Evolutionary conservation across 306 rosid species (phyloP).

Genomic region (Nissolia schottii): DNA sequence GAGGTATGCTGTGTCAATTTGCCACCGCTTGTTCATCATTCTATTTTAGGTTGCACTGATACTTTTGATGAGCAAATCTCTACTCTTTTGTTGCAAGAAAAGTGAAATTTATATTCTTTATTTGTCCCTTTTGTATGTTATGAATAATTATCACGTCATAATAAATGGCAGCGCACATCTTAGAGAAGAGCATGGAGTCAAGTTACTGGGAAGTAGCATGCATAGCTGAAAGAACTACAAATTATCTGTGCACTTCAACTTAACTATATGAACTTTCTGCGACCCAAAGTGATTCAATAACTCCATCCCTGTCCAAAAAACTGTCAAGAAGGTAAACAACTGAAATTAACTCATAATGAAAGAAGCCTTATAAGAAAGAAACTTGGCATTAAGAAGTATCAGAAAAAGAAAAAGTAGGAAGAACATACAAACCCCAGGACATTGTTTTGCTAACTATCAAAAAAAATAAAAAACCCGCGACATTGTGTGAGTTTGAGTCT

Average conservation of each 20-base stretch:
- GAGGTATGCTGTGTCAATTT: constrained; percentile 18
- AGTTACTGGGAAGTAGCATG: too few relatives aligned
- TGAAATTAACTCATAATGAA: neutral
- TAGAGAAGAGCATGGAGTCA: too few relatives aligned
- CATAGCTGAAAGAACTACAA: too few relatives aligned
- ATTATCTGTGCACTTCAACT: too few relatives aligned
- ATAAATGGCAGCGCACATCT: too few relatives aligned
- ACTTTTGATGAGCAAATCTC: neutral
- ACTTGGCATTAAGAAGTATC: neutral
- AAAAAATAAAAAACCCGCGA: too few relatives aligned
- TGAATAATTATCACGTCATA: neutral
- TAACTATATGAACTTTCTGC: too few relatives aligned
- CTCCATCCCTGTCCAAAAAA: neutral
- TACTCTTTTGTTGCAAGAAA: neutral
- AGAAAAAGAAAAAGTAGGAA: neutral
- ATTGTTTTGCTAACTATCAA: too few relatives aligned
- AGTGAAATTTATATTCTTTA: neutral
- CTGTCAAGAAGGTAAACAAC: neutral
- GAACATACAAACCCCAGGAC: neutral
- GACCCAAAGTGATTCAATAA: neutral
- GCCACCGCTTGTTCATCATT: neutral
- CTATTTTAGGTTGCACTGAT: neutral
- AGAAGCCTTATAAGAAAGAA: neutral
- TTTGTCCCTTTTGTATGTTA: neutral
- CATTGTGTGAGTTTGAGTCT: too few relatives aligned